A percentile compares a stretch with the other conserved stretches of the same genome.
Conservation (phyloP, 1,284 basidiomycete genomes). For the Pyrrhoderma lamaoense region DNA sequence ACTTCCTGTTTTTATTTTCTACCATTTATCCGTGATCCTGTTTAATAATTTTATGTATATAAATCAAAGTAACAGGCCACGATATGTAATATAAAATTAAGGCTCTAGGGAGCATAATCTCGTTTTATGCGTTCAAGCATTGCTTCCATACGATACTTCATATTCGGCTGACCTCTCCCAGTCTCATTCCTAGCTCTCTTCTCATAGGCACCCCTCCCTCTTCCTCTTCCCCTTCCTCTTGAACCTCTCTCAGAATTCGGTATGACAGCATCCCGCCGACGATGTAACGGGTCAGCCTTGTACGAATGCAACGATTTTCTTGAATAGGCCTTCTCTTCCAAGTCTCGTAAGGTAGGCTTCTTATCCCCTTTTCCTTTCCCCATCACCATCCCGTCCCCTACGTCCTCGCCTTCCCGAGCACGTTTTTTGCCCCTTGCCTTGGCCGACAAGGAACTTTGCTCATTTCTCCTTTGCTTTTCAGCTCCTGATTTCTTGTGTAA, state of each 20-base stretch:
- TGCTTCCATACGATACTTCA: constrained; percentile 73
- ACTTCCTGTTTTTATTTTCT: too few species aligned
- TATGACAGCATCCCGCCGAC: constrained; percentile 17
- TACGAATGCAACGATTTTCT: constrained; percentile 47
- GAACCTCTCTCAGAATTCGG: constrained; percentile 6
- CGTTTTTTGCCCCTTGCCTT: constrained; percentile 2
- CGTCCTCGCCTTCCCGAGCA: neutral
- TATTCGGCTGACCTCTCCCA: constrained; percentile 57
- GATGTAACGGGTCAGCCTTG: constrained; percentile 41
- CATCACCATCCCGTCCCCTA: neutral
- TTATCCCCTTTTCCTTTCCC: constrained; percentile 6
- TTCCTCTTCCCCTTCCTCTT: constrained; percentile 3
- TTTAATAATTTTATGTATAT: too few species aligned
- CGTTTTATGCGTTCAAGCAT: constrained; percentile 71
- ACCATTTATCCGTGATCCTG: too few species aligned
- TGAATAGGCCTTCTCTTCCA: constrained; percentile 56
- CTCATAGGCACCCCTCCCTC: neutral
- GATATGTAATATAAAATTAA: too few species aligned
- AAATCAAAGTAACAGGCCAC: too few species aligned
- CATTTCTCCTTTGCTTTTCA: too few species aligned
- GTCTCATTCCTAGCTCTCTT: neutral
- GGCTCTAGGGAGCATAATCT: constrained; percentile 31
- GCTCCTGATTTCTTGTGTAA: too few species aligned
- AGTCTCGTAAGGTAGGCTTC: constrained; percentile 42
- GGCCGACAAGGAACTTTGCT: neutral